Conservation (phyloP, 345 rosid species). For the Salix udensis region DNA sequence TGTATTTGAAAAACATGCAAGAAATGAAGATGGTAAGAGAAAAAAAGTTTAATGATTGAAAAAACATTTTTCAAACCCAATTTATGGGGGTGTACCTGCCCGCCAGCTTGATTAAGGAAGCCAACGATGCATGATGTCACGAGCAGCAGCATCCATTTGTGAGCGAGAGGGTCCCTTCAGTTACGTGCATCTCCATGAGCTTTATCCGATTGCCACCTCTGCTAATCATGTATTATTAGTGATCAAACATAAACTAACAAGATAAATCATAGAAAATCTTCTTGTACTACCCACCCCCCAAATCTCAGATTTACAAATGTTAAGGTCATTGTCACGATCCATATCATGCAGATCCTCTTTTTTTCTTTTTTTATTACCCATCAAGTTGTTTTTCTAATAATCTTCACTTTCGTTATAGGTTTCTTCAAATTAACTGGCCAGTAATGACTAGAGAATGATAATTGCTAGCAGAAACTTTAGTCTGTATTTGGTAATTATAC, state of each 20-base stretch:
- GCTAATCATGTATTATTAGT: not conserved
- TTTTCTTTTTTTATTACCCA: too few relatives aligned
- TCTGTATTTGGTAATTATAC: too few relatives aligned
- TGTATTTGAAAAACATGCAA: too few relatives aligned
- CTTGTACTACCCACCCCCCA: too few relatives aligned
- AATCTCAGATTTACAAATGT: not conserved
- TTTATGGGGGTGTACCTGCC: too few relatives aligned
- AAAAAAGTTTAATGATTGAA: too few relatives aligned
- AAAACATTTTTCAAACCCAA: too few relatives aligned
- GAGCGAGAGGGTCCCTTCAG: constrained; percentile 24
- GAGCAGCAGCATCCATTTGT: constrained; percentile 19
- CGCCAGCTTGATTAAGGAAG: not conserved
- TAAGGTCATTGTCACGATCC: not conserved
- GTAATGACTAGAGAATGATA: not conserved
- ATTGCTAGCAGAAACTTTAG: not conserved
- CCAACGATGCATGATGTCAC: constrained; percentile 28
- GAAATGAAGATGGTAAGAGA: too few relatives aligned
- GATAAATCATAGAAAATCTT: too few relatives aligned
- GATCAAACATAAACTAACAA: too few relatives aligned
- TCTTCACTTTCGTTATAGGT: not conserved
- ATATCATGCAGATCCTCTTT: not conserved
- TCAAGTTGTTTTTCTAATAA: too few relatives aligned
- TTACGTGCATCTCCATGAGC: constrained; percentile 14
- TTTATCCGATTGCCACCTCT: constrained; percentile 25
- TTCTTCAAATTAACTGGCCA: not conserved